A percentile compares a stretch with the other conserved stretches of the same genome.
phyloP scores from a whole-genome alignment of 2,329 filamentous ascomycete genomes.

The Colletotrichum chrysophilum region DNA sequence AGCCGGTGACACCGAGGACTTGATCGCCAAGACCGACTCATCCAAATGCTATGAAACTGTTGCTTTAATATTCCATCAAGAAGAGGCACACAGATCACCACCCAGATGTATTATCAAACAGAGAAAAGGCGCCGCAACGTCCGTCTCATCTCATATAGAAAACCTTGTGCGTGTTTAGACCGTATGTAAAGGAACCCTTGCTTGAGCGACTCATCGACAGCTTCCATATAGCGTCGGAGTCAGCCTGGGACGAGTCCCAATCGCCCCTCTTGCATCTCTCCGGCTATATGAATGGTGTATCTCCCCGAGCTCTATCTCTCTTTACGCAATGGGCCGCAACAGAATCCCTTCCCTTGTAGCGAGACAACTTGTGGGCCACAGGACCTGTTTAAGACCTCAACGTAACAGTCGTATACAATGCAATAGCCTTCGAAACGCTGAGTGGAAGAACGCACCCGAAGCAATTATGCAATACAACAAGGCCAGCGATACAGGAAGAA shows the following conservation, averaged over 20 bases:
- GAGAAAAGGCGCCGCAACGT: too few relatives aligned
- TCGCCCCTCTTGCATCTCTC: not conserved
- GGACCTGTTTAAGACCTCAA: fast-evolving
- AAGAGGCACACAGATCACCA: too few relatives aligned
- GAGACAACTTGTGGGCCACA: not conserved
- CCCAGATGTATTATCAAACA: too few relatives aligned
- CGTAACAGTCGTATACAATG: too few relatives aligned
- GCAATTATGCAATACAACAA: not conserved
- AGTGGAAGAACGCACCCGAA: not conserved
- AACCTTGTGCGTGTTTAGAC: not conserved
- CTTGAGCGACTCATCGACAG: not conserved
- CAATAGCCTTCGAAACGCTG: fast-evolving
- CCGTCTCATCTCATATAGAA: too few relatives aligned
- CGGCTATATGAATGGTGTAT: not conserved
- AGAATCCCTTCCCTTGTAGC: too few relatives aligned
- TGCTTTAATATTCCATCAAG: too few relatives aligned
- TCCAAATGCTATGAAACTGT: too few relatives aligned
- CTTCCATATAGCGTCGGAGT: not conserved
- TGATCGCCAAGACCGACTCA: too few relatives aligned
- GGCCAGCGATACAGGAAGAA: not conserved
- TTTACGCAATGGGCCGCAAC: not conserved
- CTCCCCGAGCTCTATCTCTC: not conserved
- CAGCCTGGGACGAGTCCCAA: not conserved
- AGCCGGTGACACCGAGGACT: too few relatives aligned
- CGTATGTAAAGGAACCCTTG: too few relatives aligned